Base-by-base conservation (phyloP, 805 yeast genomes). In the Saccharomyces eubayanus region DNA sequence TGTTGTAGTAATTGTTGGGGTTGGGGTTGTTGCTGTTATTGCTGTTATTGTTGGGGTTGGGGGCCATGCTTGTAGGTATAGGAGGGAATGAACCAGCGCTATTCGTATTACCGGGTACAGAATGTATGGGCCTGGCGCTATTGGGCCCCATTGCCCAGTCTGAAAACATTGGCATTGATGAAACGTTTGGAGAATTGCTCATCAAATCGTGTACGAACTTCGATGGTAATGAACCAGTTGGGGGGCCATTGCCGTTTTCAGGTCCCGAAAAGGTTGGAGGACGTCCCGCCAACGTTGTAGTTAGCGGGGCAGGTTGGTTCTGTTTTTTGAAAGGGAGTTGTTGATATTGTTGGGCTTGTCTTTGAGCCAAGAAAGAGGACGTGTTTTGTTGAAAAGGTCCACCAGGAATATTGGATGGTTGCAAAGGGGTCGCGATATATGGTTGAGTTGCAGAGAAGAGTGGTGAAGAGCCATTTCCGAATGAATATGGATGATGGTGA, bases 361-460 rank as follows among this genome's bases (percentile, higher is more conserved):
- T 57, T 31, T 8, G 53, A 27, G 29, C 43, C 24, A 29, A 10
- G 10, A 20, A 36, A n/a, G 41, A 36, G 2, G 43, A 36, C 20
- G 43, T 5, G 6, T 36, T 36, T 16, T 36, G 43, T 36, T 36
- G 43, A 16, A 36, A 36, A 36, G 43, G 43, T n/a, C 43, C 43
- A 21, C 43, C 43, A 36, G 66, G 56, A 29, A 30, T 52, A 5
- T 29, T 28, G 14, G 49, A 36, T 6, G 58, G 47, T 55, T 64
- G 73, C 49, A 66, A 54, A 2, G 73, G 73, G 2, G 73, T 69
- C 3, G 72, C 71, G 27, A 69, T 55, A 50, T 70, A 69, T 6
- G 64, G 69, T 31, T 65, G 67, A 48, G 63, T 60, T 1, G 69
- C 64, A 11, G 67, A 59, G 27, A 63, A 61, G 30, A 64, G 61